A percentile compares a stretch with the other conserved stretches of the same genome.
phyloP scores from a whole-genome alignment of 2,329 filamentous ascomycete genomes.

The Xylaria sp. region DNA sequence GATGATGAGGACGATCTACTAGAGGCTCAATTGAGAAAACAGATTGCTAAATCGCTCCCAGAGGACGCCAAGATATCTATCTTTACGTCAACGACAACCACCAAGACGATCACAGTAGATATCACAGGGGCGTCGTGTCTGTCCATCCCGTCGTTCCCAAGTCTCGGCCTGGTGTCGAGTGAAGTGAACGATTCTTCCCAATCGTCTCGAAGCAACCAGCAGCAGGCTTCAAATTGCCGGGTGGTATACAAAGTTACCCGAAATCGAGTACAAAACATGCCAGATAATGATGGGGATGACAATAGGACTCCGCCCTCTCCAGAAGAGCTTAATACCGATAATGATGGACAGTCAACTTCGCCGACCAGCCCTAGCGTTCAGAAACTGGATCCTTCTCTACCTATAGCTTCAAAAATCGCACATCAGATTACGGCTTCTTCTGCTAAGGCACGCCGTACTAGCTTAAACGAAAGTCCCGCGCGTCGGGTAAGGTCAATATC shows the following conservation, averaged over 20 bases:
- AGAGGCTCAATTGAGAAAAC: slow-evolving; percentile 61
- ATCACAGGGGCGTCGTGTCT: slow-evolving; percentile 64
- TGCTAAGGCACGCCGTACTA: slow-evolving; percentile 28
- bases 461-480: slow-evolving; percentile 11
- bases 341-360: slow-evolving; percentile 21
- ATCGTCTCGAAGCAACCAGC: slow-evolving; percentile 38
- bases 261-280: slow-evolving; percentile 59
- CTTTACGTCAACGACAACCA: slow-evolving; percentile 67
- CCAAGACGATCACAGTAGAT: slow-evolving; percentile 72
- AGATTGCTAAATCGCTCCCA: slow-evolving; percentile 65
- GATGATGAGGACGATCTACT: slow-evolving; percentile 57
- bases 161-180: slow-evolving; percentile 67
- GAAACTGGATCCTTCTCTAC: slow-evolving; percentile 36
- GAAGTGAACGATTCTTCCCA: slow-evolving; percentile 46
- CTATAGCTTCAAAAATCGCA: slow-evolving; percentile 43
- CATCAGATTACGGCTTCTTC: slow-evolving; percentile 39
- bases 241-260: slow-evolving; percentile 69
- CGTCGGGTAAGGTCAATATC: slow-evolving; percentile 33
- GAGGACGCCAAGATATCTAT: slow-evolving; percentile 68
- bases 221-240: slow-evolving; percentile 56
- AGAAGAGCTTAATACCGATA: slow-evolving; percentile 43
- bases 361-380: slow-evolving; percentile 13
- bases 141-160: slow-evolving; percentile 64
- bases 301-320: slow-evolving; percentile 41
- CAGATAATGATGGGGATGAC: slow-evolving; percentile 48